A percentile compares a stretch with the other conserved stretches of the same genome.
These are phyloP conservation scores for Malus hybrid DNA, from an alignment of 331 rosid species.

Conservation along the genomic window DNA sequence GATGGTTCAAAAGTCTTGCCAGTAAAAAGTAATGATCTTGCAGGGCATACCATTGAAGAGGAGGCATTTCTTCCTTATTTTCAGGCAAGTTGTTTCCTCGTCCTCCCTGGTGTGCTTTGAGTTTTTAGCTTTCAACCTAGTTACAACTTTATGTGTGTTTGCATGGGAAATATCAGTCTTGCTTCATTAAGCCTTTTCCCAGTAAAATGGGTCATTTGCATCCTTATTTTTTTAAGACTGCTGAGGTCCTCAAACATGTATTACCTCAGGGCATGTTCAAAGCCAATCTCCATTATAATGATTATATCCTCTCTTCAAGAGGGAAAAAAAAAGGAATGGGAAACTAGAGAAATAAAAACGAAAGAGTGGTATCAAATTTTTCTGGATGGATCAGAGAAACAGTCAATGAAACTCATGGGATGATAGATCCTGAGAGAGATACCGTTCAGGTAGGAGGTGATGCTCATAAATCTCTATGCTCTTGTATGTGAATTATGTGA, in stretches of 20 bases:
- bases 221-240: not conserved
- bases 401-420: not conserved
- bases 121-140: not conserved
- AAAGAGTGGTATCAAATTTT: not conserved
- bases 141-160: not conserved
- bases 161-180: not conserved
- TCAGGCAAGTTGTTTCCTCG: conserved; percentile 57
- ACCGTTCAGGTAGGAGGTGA: too few relatives aligned
- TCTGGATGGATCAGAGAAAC: not conserved
- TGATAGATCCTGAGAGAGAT: too few relatives aligned
- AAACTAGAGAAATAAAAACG: not conserved
- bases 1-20: conserved; percentile 49
- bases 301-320: not conserved
- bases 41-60: conserved; percentile 37
- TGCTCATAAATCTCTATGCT: too few relatives aligned
- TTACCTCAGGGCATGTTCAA: not conserved
- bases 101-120: not conserved
- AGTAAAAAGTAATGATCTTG: conserved; percentile 25
- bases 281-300: not conserved
- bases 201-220: not conserved
- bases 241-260: not conserved
- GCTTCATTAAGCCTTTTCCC: not conserved
- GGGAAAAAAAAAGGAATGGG: not conserved
- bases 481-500: too few relatives aligned
- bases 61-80: conserved; percentile 97